Evolutionary conservation across 2,329 filamentous ascomycete species (phyloP), one percentile per base, ranked within the genome.

Genomic region (Monosporascus sp.): DNA sequence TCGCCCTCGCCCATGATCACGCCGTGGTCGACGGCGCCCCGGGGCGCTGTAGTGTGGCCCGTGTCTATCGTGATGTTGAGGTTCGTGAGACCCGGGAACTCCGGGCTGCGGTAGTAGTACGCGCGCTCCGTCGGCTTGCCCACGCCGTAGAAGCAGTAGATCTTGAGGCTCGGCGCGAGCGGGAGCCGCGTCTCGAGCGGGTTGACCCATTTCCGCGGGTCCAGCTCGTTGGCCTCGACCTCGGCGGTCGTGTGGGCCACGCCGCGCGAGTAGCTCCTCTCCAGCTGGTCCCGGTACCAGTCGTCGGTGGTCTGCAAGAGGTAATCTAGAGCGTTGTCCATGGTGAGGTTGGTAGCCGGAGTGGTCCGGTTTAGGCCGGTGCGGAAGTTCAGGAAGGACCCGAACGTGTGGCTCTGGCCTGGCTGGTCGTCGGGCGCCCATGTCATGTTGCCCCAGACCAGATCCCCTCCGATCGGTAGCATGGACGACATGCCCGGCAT

Each of bases 401-500:
- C 94, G 65, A 81, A 96, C 5, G 84, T 89, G 53, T 84, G 75
- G 27, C 81, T 80, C 65, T 95, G 90, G 3, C 80, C 87, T 0
- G 87, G 86, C 37, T 74, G 69, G 66, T 99, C 94, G 63, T 99
- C 94, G 0, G 94, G 94, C 0, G 94, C 94, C 78, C 89, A 91
- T 7, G 86, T 86, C 31, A 82, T 70, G 64, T 96, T 92, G 17
- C 94, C 94, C 94, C 94, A 99, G n/a, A 99, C 86, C 0, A 88
- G 88, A 54, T 96, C 85, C 24, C 94, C 94, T 37, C 94, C 94
- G 45, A 97, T 90, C 6, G 94, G 94, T 1, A 99, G 80, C 94
- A 99, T 99, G 48, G 90, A 94, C 7, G 89, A 95, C 55, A 97
- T 89, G 7, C 94, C 94, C 0, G 94, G 94, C 93, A 99, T 97